A percentile compares a stretch with the other conserved stretches of the same genome.
phyloP scores from a whole-genome alignment of 2,329 filamentous ascomycete genomes.

The Fusarium heterosporum region DNA sequence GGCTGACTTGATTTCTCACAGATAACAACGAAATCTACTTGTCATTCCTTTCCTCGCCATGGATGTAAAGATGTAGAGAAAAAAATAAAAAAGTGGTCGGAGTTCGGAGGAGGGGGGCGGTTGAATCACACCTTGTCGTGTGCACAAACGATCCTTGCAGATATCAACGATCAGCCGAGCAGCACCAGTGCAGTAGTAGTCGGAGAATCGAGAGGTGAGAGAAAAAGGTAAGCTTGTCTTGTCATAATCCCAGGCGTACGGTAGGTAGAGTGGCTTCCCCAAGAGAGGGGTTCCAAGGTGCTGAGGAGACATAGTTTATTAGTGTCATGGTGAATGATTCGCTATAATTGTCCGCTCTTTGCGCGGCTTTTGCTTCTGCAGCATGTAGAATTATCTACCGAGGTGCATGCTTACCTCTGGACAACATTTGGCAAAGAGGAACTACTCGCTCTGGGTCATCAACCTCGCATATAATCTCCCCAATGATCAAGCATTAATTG shows the following conservation, averaged over 20 bases:
- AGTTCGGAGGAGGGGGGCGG: slow-evolving; percentile 23
- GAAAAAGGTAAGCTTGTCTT: slow-evolving; percentile 6
- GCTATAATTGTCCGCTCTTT: slow-evolving; percentile 11
- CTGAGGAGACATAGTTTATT: slow-evolving; percentile 24
- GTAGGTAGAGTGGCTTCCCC: slow-evolving; percentile 13
- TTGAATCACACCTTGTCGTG: slow-evolving; percentile 37
- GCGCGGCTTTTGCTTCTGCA: slow-evolving; percentile 11
- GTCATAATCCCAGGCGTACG: slow-evolving; percentile 11
- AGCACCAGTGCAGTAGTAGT: neutral
- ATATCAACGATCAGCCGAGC: slow-evolving; percentile 13
- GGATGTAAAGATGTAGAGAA: neutral
- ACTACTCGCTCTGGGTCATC: too few relatives aligned
- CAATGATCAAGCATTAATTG: neutral
- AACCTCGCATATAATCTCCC: neutral
- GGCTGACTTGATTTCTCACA: neutral
- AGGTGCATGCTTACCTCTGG: neutral
- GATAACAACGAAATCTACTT: slow-evolving; percentile 14
- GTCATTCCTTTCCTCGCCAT: slow-evolving; percentile 9
- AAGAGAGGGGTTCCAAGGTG: slow-evolving; percentile 13
- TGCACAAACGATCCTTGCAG: slow-evolving; percentile 35
- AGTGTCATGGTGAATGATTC: neutral
- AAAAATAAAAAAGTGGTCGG: slow-evolving; percentile 14
- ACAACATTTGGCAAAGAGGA: too few relatives aligned
- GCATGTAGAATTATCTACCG: slow-evolving; percentile 1
- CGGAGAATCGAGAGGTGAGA: neutral